A percentile compares a stretch with the other conserved stretches of the same genome.
These are phyloP conservation scores for Iris pallida DNA, from an alignment of 116 monocot species.

Conservation along the genomic window DNA sequence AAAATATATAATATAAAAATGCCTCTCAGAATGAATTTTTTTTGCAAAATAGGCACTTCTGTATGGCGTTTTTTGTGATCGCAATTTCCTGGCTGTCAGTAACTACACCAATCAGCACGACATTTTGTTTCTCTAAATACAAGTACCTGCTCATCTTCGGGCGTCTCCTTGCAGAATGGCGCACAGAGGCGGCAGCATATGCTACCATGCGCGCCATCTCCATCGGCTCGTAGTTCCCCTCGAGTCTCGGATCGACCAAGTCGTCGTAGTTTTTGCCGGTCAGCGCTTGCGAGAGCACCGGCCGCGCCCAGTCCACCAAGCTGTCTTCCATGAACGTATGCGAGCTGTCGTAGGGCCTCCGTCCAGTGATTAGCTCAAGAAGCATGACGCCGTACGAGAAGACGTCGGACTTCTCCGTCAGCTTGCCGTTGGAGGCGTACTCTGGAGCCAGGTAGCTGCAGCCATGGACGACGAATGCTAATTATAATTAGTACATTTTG, in stretches of 20 bases:
- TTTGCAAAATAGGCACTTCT: too few species aligned
- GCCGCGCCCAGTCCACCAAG: conserved; percentile 75
- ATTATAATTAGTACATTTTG: too few species aligned
- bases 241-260: too few species aligned
- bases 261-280: conserved; percentile 42
- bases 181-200: conserved; percentile 56
- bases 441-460: conserved; percentile 77
- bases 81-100: too few species aligned
- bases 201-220: conserved; percentile 66
- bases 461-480: too few species aligned
- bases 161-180: conserved; percentile 58
- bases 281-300: conserved; percentile 34
- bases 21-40: too few species aligned
- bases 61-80: too few species aligned
- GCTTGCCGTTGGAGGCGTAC: conserved; percentile 72
- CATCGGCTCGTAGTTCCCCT: conserved; percentile 34
- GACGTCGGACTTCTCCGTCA: conserved; percentile 80
- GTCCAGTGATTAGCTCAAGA: conserved; percentile 82
- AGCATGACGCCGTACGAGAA: too few species aligned
- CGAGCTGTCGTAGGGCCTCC: conserved; percentile 46
- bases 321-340: conserved; percentile 47
- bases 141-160: conserved; percentile 79
- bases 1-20: too few species aligned
- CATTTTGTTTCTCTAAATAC: too few species aligned
- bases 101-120: too few species aligned